Conservation (phyloP, 139 green algal species). For the Chlamydomonas sp. region DNA sequence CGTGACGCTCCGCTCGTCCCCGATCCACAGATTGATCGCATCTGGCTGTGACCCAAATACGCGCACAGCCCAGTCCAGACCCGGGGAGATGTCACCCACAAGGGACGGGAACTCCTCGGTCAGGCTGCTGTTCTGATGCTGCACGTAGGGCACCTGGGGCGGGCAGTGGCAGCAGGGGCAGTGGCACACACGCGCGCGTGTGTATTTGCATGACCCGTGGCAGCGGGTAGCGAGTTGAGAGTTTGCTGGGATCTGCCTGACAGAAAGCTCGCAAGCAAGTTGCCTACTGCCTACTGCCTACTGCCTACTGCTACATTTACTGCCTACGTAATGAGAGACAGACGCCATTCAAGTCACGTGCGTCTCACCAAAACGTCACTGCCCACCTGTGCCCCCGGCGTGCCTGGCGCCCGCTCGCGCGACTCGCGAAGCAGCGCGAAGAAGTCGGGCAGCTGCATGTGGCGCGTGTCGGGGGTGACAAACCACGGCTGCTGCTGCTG, state of each 20-base stretch:
- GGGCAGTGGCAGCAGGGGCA: too few relatives aligned
- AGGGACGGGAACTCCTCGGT: slow-evolving; percentile 44
- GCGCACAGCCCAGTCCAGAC: slow-evolving; percentile 29
- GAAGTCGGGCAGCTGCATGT: slow-evolving; percentile 26
- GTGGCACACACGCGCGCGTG: too few relatives aligned
- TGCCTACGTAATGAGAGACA: too few relatives aligned
- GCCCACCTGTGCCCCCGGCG: not conserved
- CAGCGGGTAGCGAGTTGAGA: too few relatives aligned
- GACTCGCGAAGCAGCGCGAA: slow-evolving; percentile 17
- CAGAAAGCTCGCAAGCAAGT: too few relatives aligned
- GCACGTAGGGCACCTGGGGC: slow-evolving; percentile 37
- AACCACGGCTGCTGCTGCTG: slow-evolving; percentile 25
- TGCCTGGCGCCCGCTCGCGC: not conserved
- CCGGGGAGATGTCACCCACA: slow-evolving; percentile 35
- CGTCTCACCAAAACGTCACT: too few relatives aligned
- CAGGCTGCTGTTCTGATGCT: slow-evolving; percentile 73
- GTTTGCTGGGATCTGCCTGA: too few relatives aligned
- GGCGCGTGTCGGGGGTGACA: slow-evolving; percentile 27
- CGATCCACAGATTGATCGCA: slow-evolving; percentile 56
- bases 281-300: too few relatives aligned
- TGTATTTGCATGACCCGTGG: too few relatives aligned
- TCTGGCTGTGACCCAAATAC: slow-evolving; percentile 41
- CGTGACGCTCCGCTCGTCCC: slow-evolving; percentile 62
- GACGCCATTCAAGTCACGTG: too few relatives aligned
- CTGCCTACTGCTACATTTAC: too few relatives aligned